Percentiles rank a stretch among this genome's conserved stretches.
phyloP scores from a whole-genome alignment of 768 basidiomycete genomes.

The Paxillus ammoniavirescens region DNA sequence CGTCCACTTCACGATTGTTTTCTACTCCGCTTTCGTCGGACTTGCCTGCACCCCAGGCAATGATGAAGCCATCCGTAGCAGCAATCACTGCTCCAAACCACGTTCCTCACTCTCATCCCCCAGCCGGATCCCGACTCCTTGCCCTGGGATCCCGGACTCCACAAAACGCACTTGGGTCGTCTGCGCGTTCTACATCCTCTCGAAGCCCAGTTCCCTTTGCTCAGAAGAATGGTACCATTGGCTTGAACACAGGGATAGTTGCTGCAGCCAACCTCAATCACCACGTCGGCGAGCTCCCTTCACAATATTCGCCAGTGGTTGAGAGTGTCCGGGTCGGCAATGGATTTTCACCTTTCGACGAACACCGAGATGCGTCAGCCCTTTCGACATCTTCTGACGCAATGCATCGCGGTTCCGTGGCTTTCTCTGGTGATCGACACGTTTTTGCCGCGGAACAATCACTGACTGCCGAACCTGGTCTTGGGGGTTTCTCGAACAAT shows the following conservation, averaged over 20 bases:
- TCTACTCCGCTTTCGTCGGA: conserved; percentile 31
- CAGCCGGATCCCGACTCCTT: conserved; percentile 43
- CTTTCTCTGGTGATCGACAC: conserved; percentile 20
- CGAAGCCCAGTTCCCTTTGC: conserved; percentile 23
- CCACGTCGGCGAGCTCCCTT: conserved; percentile 14
- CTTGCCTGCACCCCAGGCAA: conserved; percentile 11
- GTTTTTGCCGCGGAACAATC: conserved; percentile 23
- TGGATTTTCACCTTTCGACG: conserved; percentile 61
- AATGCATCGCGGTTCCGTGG: conserved; percentile 17
- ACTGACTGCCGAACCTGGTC: conserved; percentile 12
- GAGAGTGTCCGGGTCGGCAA: conserved; percentile 18
- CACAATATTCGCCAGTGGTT: conserved; percentile 8
- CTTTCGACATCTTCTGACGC: conserved; percentile 18
- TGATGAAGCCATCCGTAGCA: conserved; percentile 33
- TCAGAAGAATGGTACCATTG: conserved; percentile 22
- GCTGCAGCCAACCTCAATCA: conserved; percentile 8
- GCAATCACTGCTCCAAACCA: conserved; percentile 39
- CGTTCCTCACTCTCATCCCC: conserved; percentile 37
- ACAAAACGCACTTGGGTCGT: conserved; percentile 15
- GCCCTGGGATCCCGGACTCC: conserved; percentile 32
- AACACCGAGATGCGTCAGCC: conserved; percentile 23
- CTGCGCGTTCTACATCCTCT: conserved; percentile 18
- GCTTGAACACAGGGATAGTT: conserved; percentile 9
- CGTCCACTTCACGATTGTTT: conserved; percentile 36
- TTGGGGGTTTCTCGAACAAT: conserved; percentile 14